Percentiles rank a stretch among this genome's conserved stretches.
These are phyloP conservation scores for Yamadazyma buinensis DNA, from an alignment of 1,139 yeast species.

Conservation along the genomic window DNA sequence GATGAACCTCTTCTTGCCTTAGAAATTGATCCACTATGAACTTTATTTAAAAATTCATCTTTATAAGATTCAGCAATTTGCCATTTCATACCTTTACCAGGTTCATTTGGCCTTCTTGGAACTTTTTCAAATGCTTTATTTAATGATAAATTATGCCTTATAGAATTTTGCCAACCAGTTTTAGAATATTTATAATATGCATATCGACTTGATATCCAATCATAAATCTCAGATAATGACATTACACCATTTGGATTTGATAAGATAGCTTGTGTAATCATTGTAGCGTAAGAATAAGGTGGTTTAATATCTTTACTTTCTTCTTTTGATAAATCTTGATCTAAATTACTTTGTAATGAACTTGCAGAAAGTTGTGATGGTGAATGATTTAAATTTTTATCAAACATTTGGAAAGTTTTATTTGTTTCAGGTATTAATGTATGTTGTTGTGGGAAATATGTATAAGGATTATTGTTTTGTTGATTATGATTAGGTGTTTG, in stretches of 20 bases:
- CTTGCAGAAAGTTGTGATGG: constrained; percentile 41
- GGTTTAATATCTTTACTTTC: constrained; percentile 93
- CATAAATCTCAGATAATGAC: constrained; percentile 87
- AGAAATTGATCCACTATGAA: constrained; percentile 68
- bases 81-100: constrained; percentile 99
- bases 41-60: constrained; percentile 77
- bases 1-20: constrained; percentile 77
- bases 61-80: constrained; percentile 83
- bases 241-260: constrained; percentile 84
- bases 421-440: constrained; percentile 21
- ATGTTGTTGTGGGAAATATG: constrained; percentile 19
- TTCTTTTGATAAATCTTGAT: constrained; percentile 78
- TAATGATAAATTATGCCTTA: constrained; percentile 55
- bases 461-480: constrained; percentile 6
- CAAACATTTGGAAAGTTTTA: constrained; percentile 53
- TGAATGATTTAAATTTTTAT: constrained; percentile 37
- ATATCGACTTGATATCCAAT: constrained; percentile 83
- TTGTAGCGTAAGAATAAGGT: constrained; percentile 94
- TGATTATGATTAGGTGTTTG: constrained; percentile 1
- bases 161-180: constrained; percentile 78
- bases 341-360: constrained; percentile 45
- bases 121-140: constrained; percentile 81
- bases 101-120: constrained; percentile 91
- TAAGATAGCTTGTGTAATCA: constrained; percentile 95
- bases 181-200: constrained; percentile 89